Percentiles rank a stretch among this genome's conserved stretches.
Conservation (phyloP, 2,329 filamentous ascomycete genomes). For the Drechmeria coniospora region DNA sequence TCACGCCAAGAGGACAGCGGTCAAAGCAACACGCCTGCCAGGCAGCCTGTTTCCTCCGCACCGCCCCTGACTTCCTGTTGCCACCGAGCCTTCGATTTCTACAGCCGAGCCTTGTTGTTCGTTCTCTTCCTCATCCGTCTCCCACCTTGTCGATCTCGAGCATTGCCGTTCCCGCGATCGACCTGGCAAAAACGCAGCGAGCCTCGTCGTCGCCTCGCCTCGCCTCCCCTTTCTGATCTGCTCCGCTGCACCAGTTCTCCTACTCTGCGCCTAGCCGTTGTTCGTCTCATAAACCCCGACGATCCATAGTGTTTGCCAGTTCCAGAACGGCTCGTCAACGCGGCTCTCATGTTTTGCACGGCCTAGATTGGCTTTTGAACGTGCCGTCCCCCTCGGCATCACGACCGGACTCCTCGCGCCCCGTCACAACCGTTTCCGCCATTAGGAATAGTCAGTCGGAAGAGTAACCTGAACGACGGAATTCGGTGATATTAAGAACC, state of each 20-base stretch:
- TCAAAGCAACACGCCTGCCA: conserved; percentile 5
- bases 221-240: conserved; percentile 11
- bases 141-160: conserved; percentile 3
- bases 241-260: conserved; percentile 11
- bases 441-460: too few relatives aligned
- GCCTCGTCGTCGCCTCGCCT: conserved; percentile 10
- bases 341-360: conserved; percentile 17
- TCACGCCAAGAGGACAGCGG: conserved; percentile 5
- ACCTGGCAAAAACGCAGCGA: too few relatives aligned
- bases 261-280: conserved; percentile 12
- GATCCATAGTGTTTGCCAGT: conserved; percentile 6
- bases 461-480: conserved; percentile 19
- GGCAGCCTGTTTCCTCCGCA: conserved; percentile 6
- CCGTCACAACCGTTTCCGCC: too few relatives aligned
- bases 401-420: too few relatives aligned
- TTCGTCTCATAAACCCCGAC: conserved; percentile 11
- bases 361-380: conserved; percentile 15
- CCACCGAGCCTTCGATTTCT: conserved; percentile 7
- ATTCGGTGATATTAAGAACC: conserved; percentile 33
- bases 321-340: conserved; percentile 9
- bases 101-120: conserved; percentile 5
- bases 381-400: conserved; percentile 13
- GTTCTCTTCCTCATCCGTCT: conserved; percentile 9
- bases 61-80: conserved; percentile 18
- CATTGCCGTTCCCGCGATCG: too few relatives aligned